Conservation (phyloP, 108 stramenopile species). For the Conticribra weissflogii region DNA sequence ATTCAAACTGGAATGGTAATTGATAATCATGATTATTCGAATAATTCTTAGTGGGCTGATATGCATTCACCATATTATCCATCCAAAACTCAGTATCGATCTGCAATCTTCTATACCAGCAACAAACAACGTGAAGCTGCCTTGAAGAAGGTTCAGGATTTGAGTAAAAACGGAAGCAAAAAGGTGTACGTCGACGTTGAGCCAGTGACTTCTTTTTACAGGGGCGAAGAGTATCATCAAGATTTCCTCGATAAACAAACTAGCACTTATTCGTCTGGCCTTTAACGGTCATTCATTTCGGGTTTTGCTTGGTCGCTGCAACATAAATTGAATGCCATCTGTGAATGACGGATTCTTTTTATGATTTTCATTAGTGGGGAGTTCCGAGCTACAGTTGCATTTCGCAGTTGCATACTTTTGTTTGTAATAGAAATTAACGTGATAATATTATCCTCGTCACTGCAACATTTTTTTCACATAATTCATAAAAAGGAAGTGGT, state of each 20-base stretch:
- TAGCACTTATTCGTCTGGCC: slow-evolving; percentile 9
- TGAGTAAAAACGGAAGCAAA: slow-evolving; percentile 27
- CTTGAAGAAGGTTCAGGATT: slow-evolving; percentile 33
- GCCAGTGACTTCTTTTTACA: slow-evolving; percentile 58
- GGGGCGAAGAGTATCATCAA: slow-evolving; percentile 72
- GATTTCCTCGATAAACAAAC: slow-evolving; percentile 63
- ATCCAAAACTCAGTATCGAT: slow-evolving; percentile 61
- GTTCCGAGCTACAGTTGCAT: slow-evolving; percentile 2
- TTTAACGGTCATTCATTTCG: not conserved
- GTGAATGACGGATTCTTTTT: slow-evolving; percentile 42
- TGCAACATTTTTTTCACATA: no score
- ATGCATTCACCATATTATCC: slow-evolving; percentile 50
- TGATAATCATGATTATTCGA: no score
- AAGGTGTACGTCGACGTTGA: slow-evolving; percentile 63
- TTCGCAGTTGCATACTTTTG: not conserved
- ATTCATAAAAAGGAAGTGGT: no score
- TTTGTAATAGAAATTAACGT: no score
- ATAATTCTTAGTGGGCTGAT: slow-evolving; percentile 41
- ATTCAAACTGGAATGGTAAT: no score
- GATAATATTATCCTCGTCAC: no score
- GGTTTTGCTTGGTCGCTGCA: not conserved
- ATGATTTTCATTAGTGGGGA: not conserved
- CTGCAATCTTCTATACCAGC: slow-evolving; percentile 56
- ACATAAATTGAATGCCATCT: not conserved
- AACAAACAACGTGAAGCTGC: slow-evolving; percentile 53